Base-by-base conservation (phyloP, 495 filamentous ascomycete genomes). In the Hyphodiscus hymeniophilus region DNA sequence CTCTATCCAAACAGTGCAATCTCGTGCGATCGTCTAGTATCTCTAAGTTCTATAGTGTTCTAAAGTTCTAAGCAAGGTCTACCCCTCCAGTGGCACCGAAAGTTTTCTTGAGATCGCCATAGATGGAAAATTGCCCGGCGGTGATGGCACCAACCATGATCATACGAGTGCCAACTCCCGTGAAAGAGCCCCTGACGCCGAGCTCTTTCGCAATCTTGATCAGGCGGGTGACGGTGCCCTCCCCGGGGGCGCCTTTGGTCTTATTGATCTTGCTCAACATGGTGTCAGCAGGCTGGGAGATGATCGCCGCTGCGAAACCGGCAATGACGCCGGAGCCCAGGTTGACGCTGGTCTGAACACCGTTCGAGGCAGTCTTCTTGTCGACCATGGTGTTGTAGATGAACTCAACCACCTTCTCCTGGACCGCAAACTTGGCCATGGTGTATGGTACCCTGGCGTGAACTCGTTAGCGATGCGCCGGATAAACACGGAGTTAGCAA, bases 261-360 rank as follows among this genome's bases (percentile, higher is more conserved):
- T 98, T 98, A 86, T 98, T 98, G 80, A 98, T 98, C 82, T 97
- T 97, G 75, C 77, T 84, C 60, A 98, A 82, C 92, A 97, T 97
- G 63, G 92, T 98, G 69, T 97, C 92, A 64, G 92, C 92, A 60
- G 92, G 91, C 73, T 98, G 92, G 38, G 92, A 97, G 60, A 98
- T 82, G 66, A 95, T 60, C 61, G 92, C 92, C 55, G 92, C 92
- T 52, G 92, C 91, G 74, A 98, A 91, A 86, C 92, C 91, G 63
- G 92, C 91, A 59, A 95, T 80, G 58, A 97, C 80, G 84, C 92
- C 92, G 60, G 85, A 84, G 53, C 91, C 90, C 48, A 98, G 78
- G 80, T 98, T 98, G 74, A 90, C 79, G 64, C 66, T 72, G 55
- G 92, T 98, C 75, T 95, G 88, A 53, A 71, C 66, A 58, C 73